Evolutionary conservation across 148 eudicot species (phyloP), one percentile per base, ranked within the genome.

Genomic region (Selenicereus undatus): DNA sequence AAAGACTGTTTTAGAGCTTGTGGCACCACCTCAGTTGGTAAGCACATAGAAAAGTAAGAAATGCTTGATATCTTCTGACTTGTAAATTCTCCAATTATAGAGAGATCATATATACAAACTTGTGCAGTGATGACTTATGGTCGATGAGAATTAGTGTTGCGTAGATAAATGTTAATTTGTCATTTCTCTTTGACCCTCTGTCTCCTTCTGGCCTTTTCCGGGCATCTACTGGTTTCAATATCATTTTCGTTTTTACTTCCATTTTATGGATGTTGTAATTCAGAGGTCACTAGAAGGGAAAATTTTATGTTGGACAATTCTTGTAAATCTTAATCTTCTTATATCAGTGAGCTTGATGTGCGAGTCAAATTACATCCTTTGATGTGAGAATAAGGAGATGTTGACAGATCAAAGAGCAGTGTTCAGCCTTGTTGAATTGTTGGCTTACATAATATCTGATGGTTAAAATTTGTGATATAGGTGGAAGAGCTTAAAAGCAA

Each of bases 21-120:
- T 88, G 50, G 93, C 97, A 78, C 99, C 99, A 84, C 85, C 91
- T 62, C 89, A 90, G 75, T 82, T 96, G 98, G 99, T 96, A 92
- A 50, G 85, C 52, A 72, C 75, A 74, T 66, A 70, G 27, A 39
- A 7, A 39, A 39, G 43, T 39, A 4, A 39, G 43, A 39, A 39
- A 5, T 4, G 43, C 43, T 39, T 39, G 43, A 39, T 32, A 39
- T 39, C 14, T 48, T 48, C 52, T 48, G 52, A 9, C 52, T 12
- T 48, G 52, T 48, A 8, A 48, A 48, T 48, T 48, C 13, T 9
- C 52, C 52, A 10, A 12, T 48, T 48, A 48, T 0, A 48, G 52
- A 10, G 52, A 10, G 14, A 48, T 48, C 52, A 48, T 48, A 39
- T 11, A 10, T 48, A 4, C 52, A 8, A 48, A 48, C 2, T 48